Base-by-base conservation (phyloP, 1,284 basidiomycete genomes). In the Melanopsichium pennsylvanicum region DNA sequence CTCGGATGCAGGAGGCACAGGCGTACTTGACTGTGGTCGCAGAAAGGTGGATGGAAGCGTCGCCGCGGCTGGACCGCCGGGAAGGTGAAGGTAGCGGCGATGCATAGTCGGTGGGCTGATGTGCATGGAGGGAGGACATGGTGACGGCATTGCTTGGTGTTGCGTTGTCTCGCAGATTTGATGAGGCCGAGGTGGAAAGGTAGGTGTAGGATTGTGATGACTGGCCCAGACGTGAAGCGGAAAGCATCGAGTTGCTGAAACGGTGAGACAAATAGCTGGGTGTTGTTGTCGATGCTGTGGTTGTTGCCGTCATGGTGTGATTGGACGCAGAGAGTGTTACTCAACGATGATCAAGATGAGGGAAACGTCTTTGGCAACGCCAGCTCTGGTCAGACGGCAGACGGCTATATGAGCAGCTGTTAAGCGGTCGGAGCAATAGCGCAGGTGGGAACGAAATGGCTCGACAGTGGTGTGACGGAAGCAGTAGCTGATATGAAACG, bases 1-100 rank as follows among this genome's bases (percentile, higher is more conserved):
- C 76, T 10, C 72, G 66, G 34, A 78, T 78, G 56, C 76, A 78
- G 12, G 71, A 59, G 10, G 66, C 71, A 34, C 76, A 78, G 1
- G 76, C 76, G 16, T 73, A 76, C 62, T 78, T 78, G 45, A 73
- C 47, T 10, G 48, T 34, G n/a, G 21, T 18, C 5, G 41, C 25
- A 5, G 40, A n/a, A 10, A 42, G 1, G n/a, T 62, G 48, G 34
- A 29, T 5, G 13, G 31, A 32, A 31, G 35, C 19, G 3, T 56
- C 48, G 15, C 26, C 43, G 13, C 46, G 46, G 22, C 26, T 54
- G 22, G 47, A 37, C 8, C 26, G 46, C n/a, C 47, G 39, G 16
- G 34, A n/a, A n/a, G n/a, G n/a, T n/a, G n/a, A n/a, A n/a, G n/a
- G n/a, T n/a, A n/a, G n/a, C n/a, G n/a, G 13, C n/a, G 52, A 21